phyloP scores from a whole-genome alignment of 331 rosid genomes.

The Saraca asoca region DNA sequence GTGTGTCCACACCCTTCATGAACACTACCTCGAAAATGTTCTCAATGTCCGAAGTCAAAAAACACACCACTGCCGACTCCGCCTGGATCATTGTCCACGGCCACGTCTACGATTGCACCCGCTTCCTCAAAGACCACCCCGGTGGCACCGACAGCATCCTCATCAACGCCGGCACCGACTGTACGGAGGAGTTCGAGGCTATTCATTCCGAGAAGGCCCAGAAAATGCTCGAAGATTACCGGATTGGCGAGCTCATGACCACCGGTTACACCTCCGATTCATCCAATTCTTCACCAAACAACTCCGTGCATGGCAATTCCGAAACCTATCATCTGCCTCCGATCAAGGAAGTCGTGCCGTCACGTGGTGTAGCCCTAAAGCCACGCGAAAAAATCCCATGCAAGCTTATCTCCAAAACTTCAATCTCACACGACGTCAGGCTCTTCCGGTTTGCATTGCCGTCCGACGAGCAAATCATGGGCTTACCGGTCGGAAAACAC shows the following conservation, averaged over 20 bases:
- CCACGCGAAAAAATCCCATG: constrained; percentile 66
- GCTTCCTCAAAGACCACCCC: constrained; percentile 77
- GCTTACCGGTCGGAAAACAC: constrained; percentile 81
- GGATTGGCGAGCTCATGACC: constrained; percentile 65
- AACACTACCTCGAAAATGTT: constrained; percentile 50
- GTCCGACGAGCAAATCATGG: constrained; percentile 55
- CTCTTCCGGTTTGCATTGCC: constrained; percentile 67
- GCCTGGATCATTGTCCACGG: constrained; percentile 79
- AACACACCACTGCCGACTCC: constrained; percentile 54
- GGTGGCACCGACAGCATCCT: constrained; percentile 90
- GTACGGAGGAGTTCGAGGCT: constrained; percentile 90
- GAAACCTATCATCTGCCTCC: constrained; percentile 44
- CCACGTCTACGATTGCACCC: constrained; percentile 75
- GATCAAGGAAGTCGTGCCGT: constrained; percentile 41
- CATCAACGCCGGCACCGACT: constrained; percentile 84
- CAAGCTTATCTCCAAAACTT: constrained; percentile 53
- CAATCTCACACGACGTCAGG: constrained; percentile 72
- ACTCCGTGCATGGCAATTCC: constrained; percentile 51
- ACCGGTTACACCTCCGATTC: constrained; percentile 53
- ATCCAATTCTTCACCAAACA: constrained; percentile 58
- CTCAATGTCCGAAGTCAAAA: constrained; percentile 62
- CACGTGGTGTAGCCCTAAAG: constrained; percentile 46
- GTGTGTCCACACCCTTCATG: constrained; percentile 68
- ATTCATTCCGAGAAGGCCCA: constrained; percentile 89
- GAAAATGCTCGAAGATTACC: constrained; percentile 63